Percentiles rank a stretch among this genome's conserved stretches.
Conservation (phyloP, 176 grass and related monocot genomes). For the Cocos nucifera region DNA sequence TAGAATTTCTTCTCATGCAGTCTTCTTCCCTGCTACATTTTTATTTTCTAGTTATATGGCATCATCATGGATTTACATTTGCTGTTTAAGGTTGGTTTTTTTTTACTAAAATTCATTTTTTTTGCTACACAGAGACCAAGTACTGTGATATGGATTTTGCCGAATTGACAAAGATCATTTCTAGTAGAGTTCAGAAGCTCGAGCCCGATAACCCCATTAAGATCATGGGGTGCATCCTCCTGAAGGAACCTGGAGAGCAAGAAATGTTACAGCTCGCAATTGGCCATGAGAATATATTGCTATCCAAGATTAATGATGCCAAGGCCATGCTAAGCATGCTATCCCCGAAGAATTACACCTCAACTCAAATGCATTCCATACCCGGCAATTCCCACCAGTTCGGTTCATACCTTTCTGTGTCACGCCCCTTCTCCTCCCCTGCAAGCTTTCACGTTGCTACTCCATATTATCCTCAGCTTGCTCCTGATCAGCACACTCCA, state of each 20-base stretch:
- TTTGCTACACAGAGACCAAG: not conserved
- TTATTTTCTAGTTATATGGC: too few species aligned
- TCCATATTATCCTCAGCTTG: not conserved
- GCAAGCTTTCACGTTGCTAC: not conserved
- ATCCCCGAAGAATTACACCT: not conserved
- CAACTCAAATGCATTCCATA: conserved; percentile 9
- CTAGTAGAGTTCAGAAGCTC: conserved; percentile 8
- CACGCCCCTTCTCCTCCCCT: conserved; percentile 4
- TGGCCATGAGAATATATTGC: conserved; percentile 22
- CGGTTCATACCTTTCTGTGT: not conserved
- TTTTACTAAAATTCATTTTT: not conserved
- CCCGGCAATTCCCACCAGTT: not conserved
- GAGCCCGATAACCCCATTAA: conserved; percentile 10
- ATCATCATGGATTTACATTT: not conserved
- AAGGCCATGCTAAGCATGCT: conserved; percentile 4
- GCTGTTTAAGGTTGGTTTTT: too few species aligned
- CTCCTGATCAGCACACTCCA: not conserved
- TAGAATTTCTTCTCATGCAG: too few species aligned
- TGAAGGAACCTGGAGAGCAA: not conserved
- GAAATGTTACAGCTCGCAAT: conserved; percentile 21
- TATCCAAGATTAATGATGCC: conserved; percentile 27
- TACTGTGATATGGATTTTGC: conserved; percentile 25
- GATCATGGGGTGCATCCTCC: conserved; percentile 27
- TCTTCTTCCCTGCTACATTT: too few species aligned
- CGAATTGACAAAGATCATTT: conserved; percentile 24